Conservation (phyloP, 768 basidiomycete genomes). For the Lentinula edodes region DNA sequence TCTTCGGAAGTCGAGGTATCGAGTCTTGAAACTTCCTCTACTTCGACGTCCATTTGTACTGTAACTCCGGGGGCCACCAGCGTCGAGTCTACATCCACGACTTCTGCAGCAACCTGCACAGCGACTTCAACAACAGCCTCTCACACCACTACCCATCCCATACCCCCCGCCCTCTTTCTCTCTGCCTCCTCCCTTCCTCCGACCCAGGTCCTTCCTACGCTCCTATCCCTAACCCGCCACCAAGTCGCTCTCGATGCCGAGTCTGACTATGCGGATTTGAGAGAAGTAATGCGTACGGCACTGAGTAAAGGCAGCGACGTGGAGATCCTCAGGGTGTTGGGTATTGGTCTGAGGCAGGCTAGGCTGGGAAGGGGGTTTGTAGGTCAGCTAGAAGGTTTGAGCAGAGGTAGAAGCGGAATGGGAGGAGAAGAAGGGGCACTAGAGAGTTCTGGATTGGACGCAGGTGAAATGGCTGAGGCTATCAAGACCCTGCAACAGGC, state of each 20-base stretch:
- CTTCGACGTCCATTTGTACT: neutral
- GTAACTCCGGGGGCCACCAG: neutral
- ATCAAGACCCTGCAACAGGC: constrained; percentile 75
- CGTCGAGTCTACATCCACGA: neutral
- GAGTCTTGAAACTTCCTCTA: neutral
- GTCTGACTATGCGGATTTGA: constrained; percentile 49
- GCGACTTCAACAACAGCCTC: neutral
- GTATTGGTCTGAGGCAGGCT: constrained; percentile 22
- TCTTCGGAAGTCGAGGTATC: neutral
- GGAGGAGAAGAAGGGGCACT: constrained; percentile 27
- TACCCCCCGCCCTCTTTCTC: neutral
- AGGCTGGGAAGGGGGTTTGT: neutral
- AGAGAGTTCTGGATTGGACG: neutral
- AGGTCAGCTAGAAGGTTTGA: neutral
- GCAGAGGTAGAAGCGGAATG: constrained; percentile 12
- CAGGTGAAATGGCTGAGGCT: constrained; percentile 74
- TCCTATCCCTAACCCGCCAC: constrained; percentile 19
- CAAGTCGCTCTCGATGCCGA: constrained; percentile 46
- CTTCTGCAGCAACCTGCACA: neutral
- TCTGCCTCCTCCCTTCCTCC: constrained; percentile 1
- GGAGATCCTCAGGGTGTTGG: constrained; percentile 57
- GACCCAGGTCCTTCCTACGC: constrained; percentile 15
- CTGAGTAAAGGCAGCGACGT: constrained; percentile 54
- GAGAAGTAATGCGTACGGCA: constrained; percentile 53
- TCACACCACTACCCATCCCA: neutral